phyloP scores from a whole-genome alignment of 177 flowering plant genomes.

The Tripterygium wilfordii region DNA sequence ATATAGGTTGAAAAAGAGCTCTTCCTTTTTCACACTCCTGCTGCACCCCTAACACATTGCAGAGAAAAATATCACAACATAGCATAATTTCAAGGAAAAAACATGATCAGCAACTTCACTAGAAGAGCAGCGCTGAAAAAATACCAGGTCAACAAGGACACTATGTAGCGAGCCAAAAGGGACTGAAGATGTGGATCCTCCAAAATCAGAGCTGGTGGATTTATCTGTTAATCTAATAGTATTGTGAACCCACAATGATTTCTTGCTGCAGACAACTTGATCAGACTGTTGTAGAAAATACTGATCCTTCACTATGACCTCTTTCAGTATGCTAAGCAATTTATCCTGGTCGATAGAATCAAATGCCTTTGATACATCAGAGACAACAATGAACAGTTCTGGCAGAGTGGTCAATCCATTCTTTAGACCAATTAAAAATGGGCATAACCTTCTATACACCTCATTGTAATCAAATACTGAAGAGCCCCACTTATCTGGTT shows the following conservation, averaged over 20 bases:
- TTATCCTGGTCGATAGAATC: conserved; percentile 82
- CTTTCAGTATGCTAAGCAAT: conserved; percentile 61
- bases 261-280: conserved; percentile 45
- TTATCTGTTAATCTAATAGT: conserved; percentile 18
- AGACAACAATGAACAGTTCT: conserved; percentile 46
- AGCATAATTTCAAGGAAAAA: not conserved
- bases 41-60: conserved; percentile 36
- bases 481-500: conserved; percentile 69
- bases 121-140: conserved; percentile 4
- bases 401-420: conserved; percentile 27
- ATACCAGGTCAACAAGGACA: conserved; percentile 61
- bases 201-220: conserved; percentile 10
- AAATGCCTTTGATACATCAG: conserved; percentile 89
- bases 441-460: conserved; percentile 59
- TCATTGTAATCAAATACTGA: conserved; percentile 86
- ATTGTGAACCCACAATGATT: conserved; percentile 31
- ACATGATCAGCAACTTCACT: not conserved
- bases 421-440: conserved; percentile 52
- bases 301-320: conserved; percentile 35
- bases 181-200: conserved; percentile 14
- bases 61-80: not conserved
- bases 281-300: conserved; percentile 37
- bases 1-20: conserved; percentile 31
- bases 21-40: conserved; percentile 26
- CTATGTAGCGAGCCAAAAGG: conserved; percentile 26